Evolutionary conservation across 2,329 filamentous ascomycete genomes (phyloP).

Genomic region (Fusarium mangiferae): DNA sequence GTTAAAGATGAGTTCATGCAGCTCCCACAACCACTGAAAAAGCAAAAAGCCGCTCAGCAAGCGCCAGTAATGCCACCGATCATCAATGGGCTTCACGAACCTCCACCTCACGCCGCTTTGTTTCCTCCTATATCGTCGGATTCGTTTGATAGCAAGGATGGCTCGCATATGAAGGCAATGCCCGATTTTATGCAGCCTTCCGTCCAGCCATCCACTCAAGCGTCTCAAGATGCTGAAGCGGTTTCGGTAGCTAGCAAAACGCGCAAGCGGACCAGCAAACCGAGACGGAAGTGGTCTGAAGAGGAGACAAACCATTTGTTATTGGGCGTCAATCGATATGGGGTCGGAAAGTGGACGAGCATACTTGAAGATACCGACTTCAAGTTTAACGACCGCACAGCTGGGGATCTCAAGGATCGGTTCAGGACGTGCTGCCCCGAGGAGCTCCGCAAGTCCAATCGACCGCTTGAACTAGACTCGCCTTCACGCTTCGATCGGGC

Average conservation of each 20-base stretch:
- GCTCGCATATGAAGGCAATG: conserved; percentile 55
- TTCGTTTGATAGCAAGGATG: conserved; percentile 63
- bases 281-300: conserved; percentile 71
- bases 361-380: conserved; percentile 71
- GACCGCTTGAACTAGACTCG: conserved; percentile 39
- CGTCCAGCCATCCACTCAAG: conserved; percentile 29
- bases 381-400: conserved; percentile 68
- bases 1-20: conserved; percentile 72
- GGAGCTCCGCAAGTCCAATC: conserved; percentile 62
- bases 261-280: conserved; percentile 66
- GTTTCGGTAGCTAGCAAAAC: conserved; percentile 49
- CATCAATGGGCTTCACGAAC: conserved; percentile 71
- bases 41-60: conserved; percentile 68
- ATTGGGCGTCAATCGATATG: conserved; percentile 69
- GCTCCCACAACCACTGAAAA: conserved; percentile 72
- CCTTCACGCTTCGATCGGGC: conserved; percentile 38
- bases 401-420: conserved; percentile 72
- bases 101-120: conserved; percentile 68
- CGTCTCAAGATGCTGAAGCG: conserved; percentile 48
- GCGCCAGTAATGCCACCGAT: conserved; percentile 68
- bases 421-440: conserved; percentile 74
- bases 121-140: conserved; percentile 71
- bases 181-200: conserved; percentile 53
- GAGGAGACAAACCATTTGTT: conserved; percentile 72
- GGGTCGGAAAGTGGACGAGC: conserved; percentile 72